phyloP scores from a whole-genome alignment of 2,329 filamentous ascomycete species.

The Emmonsia crescens region DNA sequence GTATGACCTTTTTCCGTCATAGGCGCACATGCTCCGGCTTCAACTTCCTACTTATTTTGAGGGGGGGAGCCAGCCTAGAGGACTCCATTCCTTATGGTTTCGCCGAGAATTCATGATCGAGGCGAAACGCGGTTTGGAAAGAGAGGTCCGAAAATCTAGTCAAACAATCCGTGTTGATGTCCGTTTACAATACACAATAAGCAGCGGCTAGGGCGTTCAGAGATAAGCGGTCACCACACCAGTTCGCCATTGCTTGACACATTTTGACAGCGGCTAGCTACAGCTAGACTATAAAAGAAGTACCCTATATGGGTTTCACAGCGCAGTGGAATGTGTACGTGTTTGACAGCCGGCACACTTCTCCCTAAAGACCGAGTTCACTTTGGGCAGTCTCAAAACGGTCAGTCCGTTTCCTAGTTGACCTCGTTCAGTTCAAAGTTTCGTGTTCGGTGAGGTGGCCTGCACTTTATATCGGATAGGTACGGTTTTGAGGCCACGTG shows the following conservation, averaged over 20 bases:
- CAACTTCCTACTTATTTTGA: neutral
- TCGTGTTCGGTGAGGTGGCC: neutral
- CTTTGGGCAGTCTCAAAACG: neutral
- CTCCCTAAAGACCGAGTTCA: too few species aligned
- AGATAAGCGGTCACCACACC: neutral
- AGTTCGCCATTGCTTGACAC: neutral
- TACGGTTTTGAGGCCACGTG: neutral
- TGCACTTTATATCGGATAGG: neutral
- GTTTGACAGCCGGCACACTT: neutral
- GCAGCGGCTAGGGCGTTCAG: neutral
- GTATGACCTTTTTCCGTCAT: neutral
- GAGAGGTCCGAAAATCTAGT: neutral
- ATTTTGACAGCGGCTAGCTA: neutral
- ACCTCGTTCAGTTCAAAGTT: neutral
- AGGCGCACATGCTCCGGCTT: neutral
- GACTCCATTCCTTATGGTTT: neutral
- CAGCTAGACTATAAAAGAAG: neutral
- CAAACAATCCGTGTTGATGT: neutral
- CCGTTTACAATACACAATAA: neutral
- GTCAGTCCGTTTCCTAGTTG: neutral
- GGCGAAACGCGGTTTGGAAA: too few species aligned
- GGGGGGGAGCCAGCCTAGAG: neutral
- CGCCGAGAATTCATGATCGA: neutral
- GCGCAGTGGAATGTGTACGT: neutral
- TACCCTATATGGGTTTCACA: neutral